Evolutionary conservation across 2,329 filamentous ascomycete species (phyloP), one percentile per base, ranked within the genome.

Genomic region (Colletotrichum plurivorum): DNA sequence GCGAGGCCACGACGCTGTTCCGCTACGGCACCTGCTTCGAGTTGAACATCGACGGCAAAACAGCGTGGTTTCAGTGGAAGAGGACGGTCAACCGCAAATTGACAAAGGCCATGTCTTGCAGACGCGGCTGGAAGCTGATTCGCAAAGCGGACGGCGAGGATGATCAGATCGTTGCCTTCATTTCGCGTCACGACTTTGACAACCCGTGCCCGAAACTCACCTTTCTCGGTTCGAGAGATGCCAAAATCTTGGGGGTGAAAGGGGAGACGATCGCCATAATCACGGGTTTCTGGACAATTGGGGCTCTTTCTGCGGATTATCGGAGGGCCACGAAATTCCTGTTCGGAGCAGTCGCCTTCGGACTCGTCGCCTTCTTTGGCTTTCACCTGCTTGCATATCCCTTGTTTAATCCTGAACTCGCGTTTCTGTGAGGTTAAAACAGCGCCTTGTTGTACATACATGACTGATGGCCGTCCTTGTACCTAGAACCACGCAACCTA

Each of bases 141-240:
- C 16, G 46, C 46, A 49, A 22, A 49, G 16, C 18, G 49, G 55
- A 39, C 36, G 13, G 36, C 22, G 49, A 71, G 31, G 70, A 67
- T 10, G 20, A 59, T 5, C 60, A 71, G 57, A 54, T 72, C 20
- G 60, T 71, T 8, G 69, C 71, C 20, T 31, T 70, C 31, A 43
- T 61, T 20, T 39, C 54, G 27, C 27, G 27, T 7, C 27, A 31
- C 9, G 27, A 31, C 27, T 7, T 9, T 7, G 9, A 31, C 27
- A 31, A 31, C 27, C 27, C 27, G 7, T 31, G 27, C 27, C 27
- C 27, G 27, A 61, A 13, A 15, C 67, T 72, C 22, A 46, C 63
- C 13, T 71, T 71, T 58, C 57, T 71, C 31, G 66, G 69, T 4
- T 65, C 52, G 1, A 67, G 60, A 10, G 45, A 68, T 18, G 69